Evolutionary conservation across 2,329 filamentous ascomycete genomes (phyloP), one percentile per base, ranked within the genome.

Genomic region (Bipolaris cookei): DNA sequence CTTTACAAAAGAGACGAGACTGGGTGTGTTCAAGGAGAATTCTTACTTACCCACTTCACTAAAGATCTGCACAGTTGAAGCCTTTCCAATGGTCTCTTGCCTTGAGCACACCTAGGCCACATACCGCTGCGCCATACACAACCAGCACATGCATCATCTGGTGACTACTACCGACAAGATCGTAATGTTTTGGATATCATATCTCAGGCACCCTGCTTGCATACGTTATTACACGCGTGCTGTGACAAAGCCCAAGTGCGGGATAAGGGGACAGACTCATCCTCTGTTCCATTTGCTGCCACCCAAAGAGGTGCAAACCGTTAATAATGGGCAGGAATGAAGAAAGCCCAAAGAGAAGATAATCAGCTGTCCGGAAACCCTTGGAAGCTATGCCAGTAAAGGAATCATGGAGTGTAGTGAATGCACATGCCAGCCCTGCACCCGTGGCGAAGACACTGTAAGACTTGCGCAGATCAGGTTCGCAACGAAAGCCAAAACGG

Each of bases 81-180:
- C 30, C 44, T 23, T 28, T 39, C 56, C 51, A 58, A 28, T 61
- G 75, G 51, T 78, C 71, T 56, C 78, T 79, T 20, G 75, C 73
- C 59, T 61, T 66, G 16, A 78, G 41, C 34, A 80, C 67, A 21
- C 74, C 78, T 43, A 66, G 57, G 16, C 70, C 32, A 41, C 59
- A 58, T 23, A 18, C 69, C 47, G 76, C 78, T 13, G 73, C 67
- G 18, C 79, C 81, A 6, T 76, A 64, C 18, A 83, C 66, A 13
- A 83, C 79, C 55, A 79, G 71, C 2, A 82, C 49, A 54, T 84
- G 81, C 68, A 84, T 79, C n/a, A 82, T 63, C 66, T 83, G 80
- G 62, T 83, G 81, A 54, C 78, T 81, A 1, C 78, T 76, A 0
- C 81, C 80, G 11, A 79, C 66, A 2, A 83, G 62, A 56, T 84